phyloP scores from a whole-genome alignment of 768 basidiomycete genomes.

The Phanerochaete carnosa region DNA sequence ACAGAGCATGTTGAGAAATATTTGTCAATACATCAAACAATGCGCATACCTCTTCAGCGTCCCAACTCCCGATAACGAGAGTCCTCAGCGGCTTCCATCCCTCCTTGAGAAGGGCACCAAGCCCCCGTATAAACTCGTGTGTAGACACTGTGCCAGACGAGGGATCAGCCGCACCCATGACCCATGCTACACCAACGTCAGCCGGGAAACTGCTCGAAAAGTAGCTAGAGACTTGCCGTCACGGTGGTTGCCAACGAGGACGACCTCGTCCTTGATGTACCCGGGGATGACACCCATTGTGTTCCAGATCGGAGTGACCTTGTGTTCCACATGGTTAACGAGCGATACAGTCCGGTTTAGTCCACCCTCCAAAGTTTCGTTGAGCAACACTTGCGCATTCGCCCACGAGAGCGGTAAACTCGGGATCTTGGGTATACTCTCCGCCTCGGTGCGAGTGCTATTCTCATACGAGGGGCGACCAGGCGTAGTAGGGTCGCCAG shows the following conservation, averaged over 20 bases:
- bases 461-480: conserved; percentile 85
- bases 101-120: conserved; percentile 59
- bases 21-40: not conserved
- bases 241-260: conserved; percentile 85
- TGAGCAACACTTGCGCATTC: conserved; percentile 65
- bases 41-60: conserved; percentile 59
- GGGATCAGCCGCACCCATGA: conserved; percentile 79
- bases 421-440: conserved; percentile 71
- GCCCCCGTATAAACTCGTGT: conserved; percentile 73
- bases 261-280: conserved; percentile 78
- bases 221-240: conserved; percentile 53
- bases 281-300: conserved; percentile 82
- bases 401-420: conserved; percentile 89
- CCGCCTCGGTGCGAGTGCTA: conserved; percentile 56
- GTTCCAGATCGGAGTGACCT: conserved; percentile 91
- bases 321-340: conserved; percentile 69
- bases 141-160: conserved; percentile 77
- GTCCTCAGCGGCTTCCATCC: conserved; percentile 88
- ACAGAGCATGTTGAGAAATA: not conserved
- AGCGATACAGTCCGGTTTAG: conserved; percentile 45
- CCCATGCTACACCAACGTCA: conserved; percentile 47
- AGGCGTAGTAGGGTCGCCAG: conserved; percentile 82
- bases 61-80: conserved; percentile 77
- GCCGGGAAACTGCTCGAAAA: not conserved
- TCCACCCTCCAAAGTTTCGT: conserved; percentile 43